Percentiles rank a stretch among this genome's conserved stretches.
phyloP scores from a whole-genome alignment of 2,329 filamentous ascomycete genomes.

The Pyrenophora teres region DNA sequence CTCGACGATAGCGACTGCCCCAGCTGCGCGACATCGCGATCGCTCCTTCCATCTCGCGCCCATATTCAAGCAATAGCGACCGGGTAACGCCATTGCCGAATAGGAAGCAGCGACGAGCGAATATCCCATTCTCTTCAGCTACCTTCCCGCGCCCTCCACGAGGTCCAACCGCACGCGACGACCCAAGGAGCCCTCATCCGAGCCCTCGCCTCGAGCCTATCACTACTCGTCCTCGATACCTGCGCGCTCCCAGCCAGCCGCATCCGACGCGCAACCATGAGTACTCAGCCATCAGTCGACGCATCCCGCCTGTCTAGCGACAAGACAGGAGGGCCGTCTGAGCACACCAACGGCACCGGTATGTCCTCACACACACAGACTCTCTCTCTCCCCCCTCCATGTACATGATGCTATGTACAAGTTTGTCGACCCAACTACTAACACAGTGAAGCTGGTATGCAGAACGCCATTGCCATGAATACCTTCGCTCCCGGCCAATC shows the following conservation, averaged over 20 bases:
- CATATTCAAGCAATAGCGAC: conserved; percentile 29
- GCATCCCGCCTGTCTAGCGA: conserved; percentile 34
- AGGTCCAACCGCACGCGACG: conserved; percentile 15
- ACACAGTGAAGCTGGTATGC: conserved; percentile 3
- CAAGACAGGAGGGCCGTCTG: conserved; percentile 31
- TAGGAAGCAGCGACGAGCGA: conserved; percentile 22
- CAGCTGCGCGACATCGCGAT: conserved; percentile 32
- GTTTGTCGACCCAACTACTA: background rate
- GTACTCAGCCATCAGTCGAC: conserved; percentile 37
- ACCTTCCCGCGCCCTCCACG: conserved; percentile 15
- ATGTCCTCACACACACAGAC: conserved; percentile 20
- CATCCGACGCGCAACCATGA: conserved; percentile 42
- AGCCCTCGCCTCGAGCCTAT: conserved; percentile 17
- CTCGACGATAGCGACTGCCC: conserved; percentile 24
- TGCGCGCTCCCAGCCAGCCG: conserved; percentile 21
- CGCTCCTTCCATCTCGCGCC: conserved; percentile 37
- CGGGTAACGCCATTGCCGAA: conserved; percentile 18
- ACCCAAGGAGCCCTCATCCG: conserved; percentile 2
- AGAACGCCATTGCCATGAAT: conserved; percentile 13
- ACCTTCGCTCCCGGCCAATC: conserved; percentile 28
- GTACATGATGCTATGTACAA: background rate
- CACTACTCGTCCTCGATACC: conserved; percentile 12
- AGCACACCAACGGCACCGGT: conserved; percentile 44
- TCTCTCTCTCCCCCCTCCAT: background rate
- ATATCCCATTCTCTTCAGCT: conserved; percentile 19